Percentiles rank a stretch among this genome's conserved stretches.
Evolutionary conservation across 1,284 basidiomycete species (phyloP).

Genomic region (Moesziomyces parantarcticus): DNA sequence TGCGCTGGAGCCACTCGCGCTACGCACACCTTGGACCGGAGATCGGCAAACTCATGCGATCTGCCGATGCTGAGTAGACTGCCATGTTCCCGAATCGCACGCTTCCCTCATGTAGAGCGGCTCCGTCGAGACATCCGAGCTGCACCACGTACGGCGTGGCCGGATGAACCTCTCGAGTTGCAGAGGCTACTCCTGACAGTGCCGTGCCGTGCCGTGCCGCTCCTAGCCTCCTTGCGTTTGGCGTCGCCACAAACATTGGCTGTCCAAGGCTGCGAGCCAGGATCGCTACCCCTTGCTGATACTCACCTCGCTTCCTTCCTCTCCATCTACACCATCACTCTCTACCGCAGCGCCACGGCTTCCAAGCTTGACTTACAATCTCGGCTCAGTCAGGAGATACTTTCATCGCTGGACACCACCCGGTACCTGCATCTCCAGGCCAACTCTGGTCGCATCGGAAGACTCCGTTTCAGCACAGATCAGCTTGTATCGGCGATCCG

Average conservation of each 20-base stretch:
- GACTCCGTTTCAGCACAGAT: too few relatives aligned
- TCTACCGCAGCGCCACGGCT: background rate
- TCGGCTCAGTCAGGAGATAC: background rate
- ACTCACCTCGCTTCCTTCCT: conserved; percentile 1
- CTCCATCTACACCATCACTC: conserved; percentile 1
- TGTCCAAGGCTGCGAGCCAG: conserved; percentile 3
- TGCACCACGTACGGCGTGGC: too few relatives aligned
- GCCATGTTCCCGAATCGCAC: too few relatives aligned
- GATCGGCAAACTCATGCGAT: background rate
- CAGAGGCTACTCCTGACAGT: background rate
- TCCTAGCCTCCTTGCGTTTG: conserved; percentile 8
- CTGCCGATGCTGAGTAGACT: background rate
- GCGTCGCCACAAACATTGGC: conserved; percentile 17
- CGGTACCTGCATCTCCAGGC: background rate
- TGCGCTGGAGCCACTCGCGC: background rate
- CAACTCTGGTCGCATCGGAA: background rate
- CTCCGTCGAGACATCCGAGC: background rate
- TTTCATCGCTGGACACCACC: too few relatives aligned
- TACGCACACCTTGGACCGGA: background rate
- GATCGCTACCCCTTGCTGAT: conserved; percentile 19
- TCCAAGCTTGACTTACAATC: background rate
- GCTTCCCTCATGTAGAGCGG: too few relatives aligned
- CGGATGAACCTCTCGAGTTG: background rate
- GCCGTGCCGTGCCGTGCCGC: background rate
- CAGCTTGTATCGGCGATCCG: too few relatives aligned